phyloP scores from a whole-genome alignment of 768 basidiomycete species.

The Mycena maculata region DNA sequence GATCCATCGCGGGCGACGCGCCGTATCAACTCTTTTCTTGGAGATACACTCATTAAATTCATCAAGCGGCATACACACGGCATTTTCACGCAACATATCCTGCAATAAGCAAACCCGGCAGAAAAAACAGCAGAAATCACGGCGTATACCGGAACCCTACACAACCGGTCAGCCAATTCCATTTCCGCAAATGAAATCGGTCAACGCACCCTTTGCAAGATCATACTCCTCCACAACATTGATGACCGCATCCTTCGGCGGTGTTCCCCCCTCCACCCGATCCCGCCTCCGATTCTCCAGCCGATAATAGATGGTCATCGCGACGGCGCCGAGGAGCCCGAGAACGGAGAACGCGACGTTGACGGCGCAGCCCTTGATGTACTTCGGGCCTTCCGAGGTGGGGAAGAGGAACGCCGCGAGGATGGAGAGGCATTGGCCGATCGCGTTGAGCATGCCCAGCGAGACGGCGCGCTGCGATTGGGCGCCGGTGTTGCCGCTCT shows the following conservation, averaged over 20 bases:
- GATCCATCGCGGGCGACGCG: no score
- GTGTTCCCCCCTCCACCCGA: slow-evolving; percentile 7
- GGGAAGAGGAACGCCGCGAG: slow-evolving; percentile 32
- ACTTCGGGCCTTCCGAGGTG: slow-evolving; percentile 17
- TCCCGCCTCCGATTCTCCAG: slow-evolving; percentile 12
- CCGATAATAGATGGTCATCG: slow-evolving; percentile 14
- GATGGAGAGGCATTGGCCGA: slow-evolving; percentile 30
- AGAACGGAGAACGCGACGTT: slow-evolving; percentile 22
- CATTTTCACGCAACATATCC: no score
- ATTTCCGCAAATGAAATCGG: no score
- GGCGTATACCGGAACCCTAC: background rate
- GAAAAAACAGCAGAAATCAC: no score
- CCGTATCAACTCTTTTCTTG: no score
- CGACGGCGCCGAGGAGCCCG: slow-evolving; percentile 4
- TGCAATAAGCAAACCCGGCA: no score
- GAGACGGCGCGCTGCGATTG: slow-evolving; percentile 29
- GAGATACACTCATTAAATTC: no score
- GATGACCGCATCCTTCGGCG: slow-evolving; percentile 1
- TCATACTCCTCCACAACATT: slow-evolving; percentile 30
- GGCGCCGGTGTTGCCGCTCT: slow-evolving; percentile 26
- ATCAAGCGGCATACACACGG: no score
- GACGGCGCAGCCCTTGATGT: slow-evolving; percentile 23
- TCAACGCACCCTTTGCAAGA: slow-evolving; percentile 15
- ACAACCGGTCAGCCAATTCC: background rate
- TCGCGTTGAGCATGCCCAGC: slow-evolving; percentile 30